Base-by-base conservation (phyloP, 805 yeast genomes). In the Ogataea methanolica region DNA sequence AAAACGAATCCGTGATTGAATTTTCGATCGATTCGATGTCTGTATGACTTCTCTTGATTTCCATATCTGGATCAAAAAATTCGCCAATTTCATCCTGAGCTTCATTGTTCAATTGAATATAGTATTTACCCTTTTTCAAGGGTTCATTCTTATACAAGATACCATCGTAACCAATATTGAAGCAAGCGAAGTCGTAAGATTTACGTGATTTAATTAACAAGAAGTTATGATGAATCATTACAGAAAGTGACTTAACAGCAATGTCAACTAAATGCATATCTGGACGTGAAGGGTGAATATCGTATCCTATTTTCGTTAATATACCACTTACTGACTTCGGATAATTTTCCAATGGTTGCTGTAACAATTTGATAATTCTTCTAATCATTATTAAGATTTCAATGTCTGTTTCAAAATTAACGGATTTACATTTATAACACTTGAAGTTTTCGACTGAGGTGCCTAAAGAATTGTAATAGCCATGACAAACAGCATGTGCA, bases 401-500 rank as follows among this genome's bases (percentile, higher is more conserved):
- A n/a, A 54, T 36, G 23, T 53, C 59, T 31, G 50, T 33, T 42
- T 46, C 45, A 29, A 38, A 26, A 8, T 26, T 26, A 5, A 26
- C 31, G 11, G 7, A 26, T 26, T 26, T 26, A 6, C 65, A 60
- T 8, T 37, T 21, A 7, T 46, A 22, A 42, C 66, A 62, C 11
- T 33, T 46, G 33, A 61, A 62, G 6, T 8, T 21, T 2, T 21
- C 42, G 2, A 29, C 35, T 4, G 17, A 22, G 15, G 42, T 5
- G 31, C 31, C 9, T 26, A 26, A 26, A 26, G 31, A 26, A 26
- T 26, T 26, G 31, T 26, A 44, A 21, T 41, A 36, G 1, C 52
- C 51, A 36, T 54, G 57, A 33, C 67, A 63, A 17, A 52, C 52
- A 5, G 44, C 41, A 43, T 63, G 67, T 16, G 52, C 41, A 11